These are phyloP conservation scores for Trichocladium uniseriatum DNA, from an alignment of 495 filamentous ascomycete species.

Conservation along the genomic window DNA sequence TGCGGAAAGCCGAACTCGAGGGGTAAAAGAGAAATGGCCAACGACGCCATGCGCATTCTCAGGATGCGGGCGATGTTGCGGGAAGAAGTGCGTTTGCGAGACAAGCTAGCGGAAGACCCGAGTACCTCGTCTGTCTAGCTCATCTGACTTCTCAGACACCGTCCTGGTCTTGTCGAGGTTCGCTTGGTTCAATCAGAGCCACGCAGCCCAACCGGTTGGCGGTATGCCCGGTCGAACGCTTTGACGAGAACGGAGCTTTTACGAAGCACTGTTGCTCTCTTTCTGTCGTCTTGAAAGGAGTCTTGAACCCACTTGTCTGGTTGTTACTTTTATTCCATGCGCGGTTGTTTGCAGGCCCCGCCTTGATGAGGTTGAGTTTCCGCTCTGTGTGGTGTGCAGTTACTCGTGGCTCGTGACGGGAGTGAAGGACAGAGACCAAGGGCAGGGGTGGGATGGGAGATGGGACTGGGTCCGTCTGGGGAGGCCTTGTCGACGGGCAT, in stretches of 20 bases:
- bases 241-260: not conserved
- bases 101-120: not conserved
- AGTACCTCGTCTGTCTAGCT: conserved; percentile 10
- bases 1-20: not conserved
- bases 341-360: conserved; percentile 15
- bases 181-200: conserved; percentile 18
- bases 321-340: not conserved
- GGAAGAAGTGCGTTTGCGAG: conserved; percentile 11
- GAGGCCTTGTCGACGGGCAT: not conserved
- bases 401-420: conserved; percentile 1
- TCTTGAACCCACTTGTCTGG: not conserved
- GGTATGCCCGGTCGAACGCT: not conserved
- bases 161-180: conserved; percentile 7
- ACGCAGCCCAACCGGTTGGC: conserved; percentile 7
- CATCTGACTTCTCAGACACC: conserved; percentile 9
- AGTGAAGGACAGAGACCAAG: not conserved
- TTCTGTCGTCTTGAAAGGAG: not conserved
- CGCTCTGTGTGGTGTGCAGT: not conserved
- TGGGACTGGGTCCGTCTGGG: not conserved
- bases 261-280: too few relatives aligned
- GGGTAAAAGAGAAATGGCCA: not conserved
- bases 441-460: conserved; percentile 1
- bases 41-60: conserved; percentile 1
- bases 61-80: conserved; percentile 5
- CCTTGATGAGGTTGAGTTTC: conserved; percentile 12